Conservation (phyloP, 805 yeast species). For the Candida oleophila region DNA sequence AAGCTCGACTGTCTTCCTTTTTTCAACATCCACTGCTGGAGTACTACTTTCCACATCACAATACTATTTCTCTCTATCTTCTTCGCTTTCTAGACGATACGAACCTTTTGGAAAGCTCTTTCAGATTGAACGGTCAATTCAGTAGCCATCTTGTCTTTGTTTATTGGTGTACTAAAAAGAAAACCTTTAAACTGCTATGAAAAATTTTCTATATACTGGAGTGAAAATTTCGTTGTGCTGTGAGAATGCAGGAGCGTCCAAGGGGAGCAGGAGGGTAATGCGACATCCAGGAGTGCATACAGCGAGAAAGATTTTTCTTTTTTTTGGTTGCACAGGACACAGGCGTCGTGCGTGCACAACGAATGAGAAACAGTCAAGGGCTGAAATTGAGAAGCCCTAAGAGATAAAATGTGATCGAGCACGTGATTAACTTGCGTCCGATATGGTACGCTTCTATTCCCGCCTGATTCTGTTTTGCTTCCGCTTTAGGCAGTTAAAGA, state of each 20-base stretch:
- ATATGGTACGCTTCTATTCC: too few species aligned
- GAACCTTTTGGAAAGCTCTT: constrained; percentile 99
- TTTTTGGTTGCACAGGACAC: background rate
- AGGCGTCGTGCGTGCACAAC: background rate
- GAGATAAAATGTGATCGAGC: background rate
- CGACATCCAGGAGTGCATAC: background rate
- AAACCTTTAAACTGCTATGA: background rate
- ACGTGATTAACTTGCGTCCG: too few species aligned
- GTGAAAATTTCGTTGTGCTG: constrained; percentile 1
- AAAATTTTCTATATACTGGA: constrained; percentile 3
- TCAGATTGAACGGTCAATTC: constrained; percentile 99
- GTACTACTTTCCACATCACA: background rate
- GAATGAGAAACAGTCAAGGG: background rate
- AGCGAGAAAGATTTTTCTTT: background rate
- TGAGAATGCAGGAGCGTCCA: too few species aligned
- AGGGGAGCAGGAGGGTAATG: background rate
- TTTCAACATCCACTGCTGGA: too few species aligned
- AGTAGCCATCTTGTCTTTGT: constrained; percentile 79
- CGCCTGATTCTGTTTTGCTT: too few species aligned
- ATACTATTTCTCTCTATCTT: background rate
- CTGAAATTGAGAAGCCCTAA: background rate
- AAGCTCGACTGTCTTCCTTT: too few species aligned
- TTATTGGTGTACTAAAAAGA: constrained; percentile 2
- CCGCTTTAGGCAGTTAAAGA: constrained; percentile 1
- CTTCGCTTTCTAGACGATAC: constrained; percentile 29